These are phyloP conservation scores for Teratosphaeria pseudoeucalypti DNA, from an alignment of 2,329 filamentous ascomycete species.

Conservation along the genomic window DNA sequence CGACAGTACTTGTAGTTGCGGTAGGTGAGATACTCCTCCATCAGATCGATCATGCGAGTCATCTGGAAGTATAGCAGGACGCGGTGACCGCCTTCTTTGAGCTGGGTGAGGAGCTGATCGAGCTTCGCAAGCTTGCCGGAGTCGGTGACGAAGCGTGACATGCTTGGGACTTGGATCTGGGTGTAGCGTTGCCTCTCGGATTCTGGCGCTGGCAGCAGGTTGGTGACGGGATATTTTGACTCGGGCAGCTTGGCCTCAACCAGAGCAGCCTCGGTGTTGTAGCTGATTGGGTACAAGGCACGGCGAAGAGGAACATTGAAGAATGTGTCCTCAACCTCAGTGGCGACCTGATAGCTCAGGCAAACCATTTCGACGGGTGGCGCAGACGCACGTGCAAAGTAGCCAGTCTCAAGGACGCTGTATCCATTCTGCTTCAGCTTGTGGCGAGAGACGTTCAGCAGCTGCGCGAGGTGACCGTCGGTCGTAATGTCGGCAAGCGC, in stretches of 20 bases:
- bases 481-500: constrained; percentile 58
- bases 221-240: constrained; percentile 50
- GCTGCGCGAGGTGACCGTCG: constrained; percentile 58
- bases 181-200: constrained; percentile 78
- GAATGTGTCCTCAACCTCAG: constrained; percentile 60
- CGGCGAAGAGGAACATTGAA: constrained; percentile 73
- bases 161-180: constrained; percentile 85
- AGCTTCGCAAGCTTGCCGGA: constrained; percentile 91
- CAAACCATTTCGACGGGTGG: constrained; percentile 76
- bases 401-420: constrained; percentile 68
- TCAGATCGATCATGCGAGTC: constrained; percentile 98
- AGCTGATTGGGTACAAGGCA: constrained; percentile 57
- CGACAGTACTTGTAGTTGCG: constrained; percentile 98
- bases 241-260: constrained; percentile 62
- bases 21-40: constrained; percentile 98
- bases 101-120: constrained; percentile 73
- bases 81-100: constrained; percentile 87
- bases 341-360: constrained; percentile 51
- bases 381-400: constrained; percentile 66
- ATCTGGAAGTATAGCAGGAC: constrained; percentile 99
- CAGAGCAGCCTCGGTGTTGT: constrained; percentile 59
- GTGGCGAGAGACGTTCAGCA: constrained; percentile 67
- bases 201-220: constrained; percentile 66
- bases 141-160: constrained; percentile 95
- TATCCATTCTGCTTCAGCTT: constrained; percentile 62